Base-by-base conservation (phyloP, 169 alveolate genomes). In the Cryptosporidium tyzzeri region DNA sequence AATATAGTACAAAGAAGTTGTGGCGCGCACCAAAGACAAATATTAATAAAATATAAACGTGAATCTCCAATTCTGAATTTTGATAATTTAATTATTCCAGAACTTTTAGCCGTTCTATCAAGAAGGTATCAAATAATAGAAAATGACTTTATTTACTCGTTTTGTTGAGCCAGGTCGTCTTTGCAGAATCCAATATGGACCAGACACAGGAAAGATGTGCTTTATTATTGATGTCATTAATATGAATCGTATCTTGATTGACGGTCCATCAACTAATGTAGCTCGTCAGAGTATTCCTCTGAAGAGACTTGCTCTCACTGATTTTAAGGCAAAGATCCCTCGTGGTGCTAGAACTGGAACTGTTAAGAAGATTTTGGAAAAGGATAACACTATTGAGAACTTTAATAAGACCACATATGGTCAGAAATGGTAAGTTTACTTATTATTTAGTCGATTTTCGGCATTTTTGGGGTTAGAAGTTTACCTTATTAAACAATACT, bases 151-250 rank as follows among this genome's bases (percentile, higher is more conserved):
- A 75, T 96, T 96, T 86, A 96, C 80, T 84, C 94, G 97, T 92
- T 96, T 95, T 89, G 97, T 95, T 61, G 98, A 96, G 91, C 97
- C 98, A 48, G 98, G 98, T 69, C 96, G 98, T 85, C 95, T 96
- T 80, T 94, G 96, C 93, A 94, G 96, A 58, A 91, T 96, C 84
- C 96, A 96, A 68, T 96, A 95, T 91, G 98, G 98, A 45, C 98
- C 98, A 26, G 96, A 96, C 67, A 94, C 97, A 33, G 98, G 98
- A 85, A 96, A 96, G 97, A 96, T 95, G 74, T 95, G 97, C 93
- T 94, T 95, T 86, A 89, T 96, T 53, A 96, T 96, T 58, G 98
- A 96, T 87, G 92, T 96, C 59, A 94, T 96, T 85, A 96, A 94
- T 48, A 91, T 86, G 75, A 94, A 96, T 61, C 93, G 97, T 85